These are phyloP conservation scores for Nigrograna mackinnonii DNA, from an alignment of 2,329 filamentous ascomycete genomes.

Conservation along the genomic window DNA sequence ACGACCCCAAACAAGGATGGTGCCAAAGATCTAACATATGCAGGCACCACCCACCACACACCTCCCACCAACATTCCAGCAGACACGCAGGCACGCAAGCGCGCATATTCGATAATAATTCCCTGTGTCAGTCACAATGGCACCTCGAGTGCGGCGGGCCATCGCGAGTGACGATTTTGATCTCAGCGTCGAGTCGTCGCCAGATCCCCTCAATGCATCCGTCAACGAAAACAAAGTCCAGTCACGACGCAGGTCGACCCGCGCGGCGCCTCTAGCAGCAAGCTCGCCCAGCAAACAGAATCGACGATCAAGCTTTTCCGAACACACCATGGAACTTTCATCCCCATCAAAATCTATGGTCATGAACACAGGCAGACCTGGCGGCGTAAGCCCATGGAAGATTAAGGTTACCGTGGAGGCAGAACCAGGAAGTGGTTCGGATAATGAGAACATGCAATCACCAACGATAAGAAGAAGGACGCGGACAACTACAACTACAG, in stretches of 20 bases:
- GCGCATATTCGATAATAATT: no score
- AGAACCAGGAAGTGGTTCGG: constrained; percentile 39
- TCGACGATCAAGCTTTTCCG: constrained; percentile 16
- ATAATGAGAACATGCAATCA: constrained; percentile 34
- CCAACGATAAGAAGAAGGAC: constrained; percentile 30
- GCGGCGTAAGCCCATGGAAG: constrained; percentile 49
- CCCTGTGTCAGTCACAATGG: constrained; percentile 31
- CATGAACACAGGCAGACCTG: constrained; percentile 43
- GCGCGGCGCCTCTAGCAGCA: constrained; percentile 23
- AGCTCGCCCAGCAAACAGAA: constrained; percentile 36
- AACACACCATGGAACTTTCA: constrained; percentile 21
- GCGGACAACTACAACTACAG: constrained; percentile 40
- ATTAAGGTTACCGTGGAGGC: constrained; percentile 56
- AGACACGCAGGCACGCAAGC: no score
- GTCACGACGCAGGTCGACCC: constrained; percentile 21
- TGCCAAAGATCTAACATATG: no score
- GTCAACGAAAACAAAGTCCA: constrained; percentile 23
- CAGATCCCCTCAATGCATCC: constrained; percentile 39
- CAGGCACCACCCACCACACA: no score
- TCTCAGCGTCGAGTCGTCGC: constrained; percentile 34
- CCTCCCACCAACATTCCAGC: no score
- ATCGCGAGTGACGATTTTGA: constrained; percentile 19
- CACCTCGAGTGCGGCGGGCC: constrained; percentile 20
- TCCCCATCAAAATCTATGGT: constrained; percentile 51
- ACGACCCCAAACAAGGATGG: constrained; percentile 15